phyloP scores from a whole-genome alignment of 2,329 filamentous ascomycete species.

The Paecilomyces formosus region DNA sequence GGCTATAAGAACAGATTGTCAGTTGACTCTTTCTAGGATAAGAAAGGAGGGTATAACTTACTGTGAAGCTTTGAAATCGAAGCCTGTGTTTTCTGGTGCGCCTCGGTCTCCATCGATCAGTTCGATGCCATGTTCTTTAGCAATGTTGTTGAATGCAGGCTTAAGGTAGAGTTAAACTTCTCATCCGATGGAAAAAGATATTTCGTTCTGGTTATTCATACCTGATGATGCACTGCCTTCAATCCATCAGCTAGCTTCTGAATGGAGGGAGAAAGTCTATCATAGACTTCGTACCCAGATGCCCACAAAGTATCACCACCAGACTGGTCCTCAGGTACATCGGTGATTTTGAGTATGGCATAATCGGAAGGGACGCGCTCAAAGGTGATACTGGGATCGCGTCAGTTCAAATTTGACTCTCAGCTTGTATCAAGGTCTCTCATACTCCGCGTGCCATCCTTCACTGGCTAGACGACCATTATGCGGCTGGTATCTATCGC shows the following conservation, averaged over 20 bases:
- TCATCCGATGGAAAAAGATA: not conserved
- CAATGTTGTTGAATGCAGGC: constrained; percentile 9
- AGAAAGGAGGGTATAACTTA: not conserved
- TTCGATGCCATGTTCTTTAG: constrained; percentile 9
- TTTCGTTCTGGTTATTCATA: not conserved
- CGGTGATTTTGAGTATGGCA: constrained; percentile 45
- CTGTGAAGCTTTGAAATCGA: constrained; percentile 36
- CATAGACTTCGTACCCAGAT: constrained; percentile 48
- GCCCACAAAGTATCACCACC: constrained; percentile 45
- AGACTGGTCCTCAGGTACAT: constrained; percentile 32
- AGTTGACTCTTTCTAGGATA: not conserved
- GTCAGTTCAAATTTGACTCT: constrained; percentile 25
- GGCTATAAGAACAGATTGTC: constrained; percentile 2
- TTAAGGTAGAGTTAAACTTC: constrained; percentile 4
- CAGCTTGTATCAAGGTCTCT: not conserved
- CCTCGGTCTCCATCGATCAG: constrained; percentile 24
- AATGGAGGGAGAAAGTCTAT: constrained; percentile 45
- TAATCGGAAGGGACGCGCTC: constrained; percentile 49
- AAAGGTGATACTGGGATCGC: constrained; percentile 51
- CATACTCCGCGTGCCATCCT: constrained; percentile 31
- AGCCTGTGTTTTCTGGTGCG: constrained; percentile 47
- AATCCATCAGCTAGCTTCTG: constrained; percentile 25
- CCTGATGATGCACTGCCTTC: not conserved
- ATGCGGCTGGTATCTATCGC: constrained; percentile 16
- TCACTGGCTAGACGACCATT: constrained; percentile 22